Conservation (phyloP, 208 protist genomes). For the Leishmania tarentolae region DNA sequence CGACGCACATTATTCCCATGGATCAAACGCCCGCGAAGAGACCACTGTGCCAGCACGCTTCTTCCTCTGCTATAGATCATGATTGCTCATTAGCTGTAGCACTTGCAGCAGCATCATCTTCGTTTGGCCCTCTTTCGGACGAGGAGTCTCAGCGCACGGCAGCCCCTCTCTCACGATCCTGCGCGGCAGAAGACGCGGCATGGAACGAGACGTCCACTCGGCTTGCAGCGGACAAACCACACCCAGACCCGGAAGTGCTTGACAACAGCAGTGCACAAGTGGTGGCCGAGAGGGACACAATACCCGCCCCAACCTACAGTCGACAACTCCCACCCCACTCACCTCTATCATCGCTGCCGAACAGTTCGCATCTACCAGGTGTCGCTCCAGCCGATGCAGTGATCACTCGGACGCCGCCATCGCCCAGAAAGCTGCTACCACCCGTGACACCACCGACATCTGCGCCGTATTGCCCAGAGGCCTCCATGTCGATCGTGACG, state of each 20-base stretch:
- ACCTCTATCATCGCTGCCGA: background rate
- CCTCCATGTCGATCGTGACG: background rate
- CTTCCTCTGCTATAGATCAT: background rate
- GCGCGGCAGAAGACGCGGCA: background rate
- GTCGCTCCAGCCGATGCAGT: background rate
- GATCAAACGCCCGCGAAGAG: background rate
- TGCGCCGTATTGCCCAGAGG: background rate
- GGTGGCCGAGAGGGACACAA: background rate
- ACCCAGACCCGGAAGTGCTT: background rate
- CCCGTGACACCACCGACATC: background rate
- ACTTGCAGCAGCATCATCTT: constrained; percentile 10
- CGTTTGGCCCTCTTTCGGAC: background rate
- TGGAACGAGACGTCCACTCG: background rate
- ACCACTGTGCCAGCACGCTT: background rate
- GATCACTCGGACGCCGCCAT: background rate
- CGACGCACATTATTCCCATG: background rate
- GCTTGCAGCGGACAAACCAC: background rate
- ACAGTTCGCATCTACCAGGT: background rate
- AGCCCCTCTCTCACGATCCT: too few relatives aligned
- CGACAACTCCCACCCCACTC: background rate
- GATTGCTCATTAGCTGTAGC: constrained; percentile 9
- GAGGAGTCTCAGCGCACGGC: constrained; percentile 4
- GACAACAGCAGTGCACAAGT: background rate
- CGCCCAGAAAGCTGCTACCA: background rate
- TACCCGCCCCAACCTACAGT: background rate